A percentile compares a stretch with the other conserved stretches of the same genome.
Evolutionary conservation across 805 yeast species (phyloP).

Genomic region (Cyberlindnera saturnus): DNA sequence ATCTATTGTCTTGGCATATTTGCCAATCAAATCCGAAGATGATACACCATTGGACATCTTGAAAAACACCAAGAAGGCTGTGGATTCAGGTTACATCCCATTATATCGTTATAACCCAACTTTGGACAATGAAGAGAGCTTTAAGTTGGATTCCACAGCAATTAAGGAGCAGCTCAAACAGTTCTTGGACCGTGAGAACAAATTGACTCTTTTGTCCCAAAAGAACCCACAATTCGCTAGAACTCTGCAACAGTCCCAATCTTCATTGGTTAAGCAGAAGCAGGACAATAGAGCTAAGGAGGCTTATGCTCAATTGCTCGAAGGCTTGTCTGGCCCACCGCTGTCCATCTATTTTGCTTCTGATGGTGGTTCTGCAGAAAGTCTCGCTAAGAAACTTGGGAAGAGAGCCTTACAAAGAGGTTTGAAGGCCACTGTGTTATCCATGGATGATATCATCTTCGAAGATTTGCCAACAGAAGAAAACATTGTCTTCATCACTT

Average conservation of each 20-base stretch:
- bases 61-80: slow-evolving; percentile 83
- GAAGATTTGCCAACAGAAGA: slow-evolving; percentile 47
- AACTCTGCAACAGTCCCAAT: slow-evolving; percentile 57
- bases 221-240: slow-evolving; percentile 73
- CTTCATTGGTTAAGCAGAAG: slow-evolving; percentile 50
- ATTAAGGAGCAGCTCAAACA: slow-evolving; percentile 69
- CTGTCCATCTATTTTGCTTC: slow-evolving; percentile 77
- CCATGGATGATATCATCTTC: slow-evolving; percentile 58
- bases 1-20: slow-evolving; percentile 81
- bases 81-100: slow-evolving; percentile 96
- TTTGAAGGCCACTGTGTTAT: slow-evolving; percentile 40
- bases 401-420: slow-evolving; percentile 51
- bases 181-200: slow-evolving; percentile 87
- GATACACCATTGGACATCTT: slow-evolving; percentile 68
- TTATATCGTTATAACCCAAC: slow-evolving; percentile 79
- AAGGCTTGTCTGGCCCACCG: slow-evolving; percentile 86
- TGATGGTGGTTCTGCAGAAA: slow-evolving; percentile 89
- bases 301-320: slow-evolving; percentile 71
- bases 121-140: slow-evolving; percentile 37
- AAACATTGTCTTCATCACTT: slow-evolving; percentile 54
- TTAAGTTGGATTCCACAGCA: slow-evolving; percentile 79
- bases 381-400: slow-evolving; percentile 62
- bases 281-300: slow-evolving; percentile 67
- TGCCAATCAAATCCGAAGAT: slow-evolving; percentile 65
- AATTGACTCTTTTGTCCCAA: slow-evolving; percentile 65